Conservation (phyloP, 306 rosid species). For the Hylodesmum podocarpum region DNA sequence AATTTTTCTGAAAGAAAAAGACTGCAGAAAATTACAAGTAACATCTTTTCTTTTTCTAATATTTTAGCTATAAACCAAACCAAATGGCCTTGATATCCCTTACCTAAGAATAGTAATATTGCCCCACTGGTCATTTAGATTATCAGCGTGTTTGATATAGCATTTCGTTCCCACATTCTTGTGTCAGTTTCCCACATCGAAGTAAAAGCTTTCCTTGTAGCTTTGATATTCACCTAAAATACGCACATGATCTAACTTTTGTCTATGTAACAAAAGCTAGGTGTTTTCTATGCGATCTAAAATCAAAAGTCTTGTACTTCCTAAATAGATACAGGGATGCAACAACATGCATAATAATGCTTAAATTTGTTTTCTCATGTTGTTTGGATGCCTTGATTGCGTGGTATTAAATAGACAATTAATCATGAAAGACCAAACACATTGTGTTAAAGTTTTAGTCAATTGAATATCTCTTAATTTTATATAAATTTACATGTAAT, state of each 20-base stretch:
- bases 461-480: background rate
- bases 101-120: background rate
- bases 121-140: background rate
- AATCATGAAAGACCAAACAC: background rate
- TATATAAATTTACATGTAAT: background rate
- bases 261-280: too few relatives aligned
- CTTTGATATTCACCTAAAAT: too few relatives aligned
- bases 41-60: background rate
- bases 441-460: background rate
- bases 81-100: background rate
- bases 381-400: conserved; percentile 9
- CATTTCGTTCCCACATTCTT: too few relatives aligned
- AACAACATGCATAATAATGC: background rate
- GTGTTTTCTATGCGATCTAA: background rate
- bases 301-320: background rate
- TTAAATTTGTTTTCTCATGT: background rate
- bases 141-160: too few relatives aligned
- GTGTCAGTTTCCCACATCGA: too few relatives aligned
- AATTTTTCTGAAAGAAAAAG: background rate
- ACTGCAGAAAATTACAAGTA: background rate
- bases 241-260: too few relatives aligned
- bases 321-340: background rate
- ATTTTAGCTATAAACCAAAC: background rate
- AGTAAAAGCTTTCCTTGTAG: too few relatives aligned
- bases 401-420: background rate